Percentiles rank a stretch among this genome's conserved stretches.
Conservation (phyloP, 192 early-diverging fungal genomes). For the Backusella liffmaniae region DNA sequence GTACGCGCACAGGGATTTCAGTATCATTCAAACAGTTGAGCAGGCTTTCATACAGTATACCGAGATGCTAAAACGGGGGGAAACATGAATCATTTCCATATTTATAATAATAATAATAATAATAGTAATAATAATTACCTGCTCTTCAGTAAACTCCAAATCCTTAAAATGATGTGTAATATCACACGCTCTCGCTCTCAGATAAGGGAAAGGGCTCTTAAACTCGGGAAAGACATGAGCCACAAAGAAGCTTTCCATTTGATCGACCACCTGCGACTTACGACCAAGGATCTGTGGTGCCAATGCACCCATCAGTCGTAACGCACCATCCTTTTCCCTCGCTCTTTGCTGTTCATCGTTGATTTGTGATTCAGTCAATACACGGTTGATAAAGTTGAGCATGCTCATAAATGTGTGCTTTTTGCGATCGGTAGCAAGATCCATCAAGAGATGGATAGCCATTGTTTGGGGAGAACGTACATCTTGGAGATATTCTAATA, state of each 20-base stretch:
- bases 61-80: slow-evolving; percentile 19
- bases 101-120: too few species aligned
- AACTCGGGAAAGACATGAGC: slow-evolving; percentile 90
- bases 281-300: slow-evolving; percentile 61
- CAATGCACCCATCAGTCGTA: slow-evolving; percentile 81
- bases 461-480: slow-evolving; percentile 72
- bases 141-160: slow-evolving; percentile 58
- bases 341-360: slow-evolving; percentile 60
- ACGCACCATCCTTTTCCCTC: slow-evolving; percentile 85
- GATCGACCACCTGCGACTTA: slow-evolving; percentile 42
- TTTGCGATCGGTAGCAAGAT: slow-evolving; percentile 72
- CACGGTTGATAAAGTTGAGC: slow-evolving; percentile 72
- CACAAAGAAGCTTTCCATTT: slow-evolving; percentile 84
- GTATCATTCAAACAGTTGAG: slow-evolving; percentile 68
- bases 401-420: slow-evolving; percentile 79
- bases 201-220: slow-evolving; percentile 75
- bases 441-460: slow-evolving; percentile 73
- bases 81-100: too few species aligned
- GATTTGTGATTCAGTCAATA: slow-evolving; percentile 65
- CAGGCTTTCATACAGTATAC: slow-evolving; percentile 42
- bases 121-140: slow-evolving; percentile 19
- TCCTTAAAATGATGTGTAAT: slow-evolving; percentile 56
- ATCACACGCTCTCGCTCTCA: slow-evolving; percentile 67
- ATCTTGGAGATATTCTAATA: slow-evolving; percentile 77
- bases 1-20: slow-evolving; percentile 87